Evolutionary conservation across 176 grass and related monocot species (phyloP), one percentile per base, ranked within the genome.

Genomic region (Aegilops umbellulata): DNA sequence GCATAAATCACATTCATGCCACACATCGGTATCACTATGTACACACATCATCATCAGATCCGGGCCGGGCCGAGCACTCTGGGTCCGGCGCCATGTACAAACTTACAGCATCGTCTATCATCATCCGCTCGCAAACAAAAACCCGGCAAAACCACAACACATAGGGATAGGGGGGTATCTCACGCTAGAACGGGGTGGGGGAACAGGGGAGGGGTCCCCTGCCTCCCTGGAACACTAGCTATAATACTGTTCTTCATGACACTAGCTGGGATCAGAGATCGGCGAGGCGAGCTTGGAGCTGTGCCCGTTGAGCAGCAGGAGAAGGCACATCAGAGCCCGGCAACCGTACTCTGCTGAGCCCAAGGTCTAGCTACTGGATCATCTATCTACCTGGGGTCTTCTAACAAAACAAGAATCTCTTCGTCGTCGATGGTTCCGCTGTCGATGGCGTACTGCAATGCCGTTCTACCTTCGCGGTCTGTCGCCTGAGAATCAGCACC

Each of bases 391-490:
- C 55, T 58, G 49, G 92, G 72, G 86, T 92, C 92, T 77, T 94
- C 94, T 80, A 97, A 85, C 80, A 99, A 93, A 88, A 90, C 85
- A 85, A 97, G 88, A 88, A 98, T 91, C 83, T 94, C 94, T 64
- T 97, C 97, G 9, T 97, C 90, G 0, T 94, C 94, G 60, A 93
- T 94, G 8, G 91, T 88, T 29, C 97, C 97, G 6, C 79, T 60
- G 69, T 94, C 97, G 17, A 97, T 88, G 3, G 97, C 97, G 79
- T 94, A 90, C 82, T 99, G 92, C 5, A 99, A 72, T 4, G 97
- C 87, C n/a, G 89, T 99, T 84, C 90, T 93, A 57, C 90, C 94
- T 46, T 97, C 87, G 1, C 58, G 61, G 25, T 99, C 97, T 2
- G 47, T 61, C 25, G 80, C 88, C 60, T 94, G 90, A 6, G 97